Evolutionary conservation across 306 rosid genomes (phyloP).

Genomic region (Macrotyloma uniflorum): DNA sequence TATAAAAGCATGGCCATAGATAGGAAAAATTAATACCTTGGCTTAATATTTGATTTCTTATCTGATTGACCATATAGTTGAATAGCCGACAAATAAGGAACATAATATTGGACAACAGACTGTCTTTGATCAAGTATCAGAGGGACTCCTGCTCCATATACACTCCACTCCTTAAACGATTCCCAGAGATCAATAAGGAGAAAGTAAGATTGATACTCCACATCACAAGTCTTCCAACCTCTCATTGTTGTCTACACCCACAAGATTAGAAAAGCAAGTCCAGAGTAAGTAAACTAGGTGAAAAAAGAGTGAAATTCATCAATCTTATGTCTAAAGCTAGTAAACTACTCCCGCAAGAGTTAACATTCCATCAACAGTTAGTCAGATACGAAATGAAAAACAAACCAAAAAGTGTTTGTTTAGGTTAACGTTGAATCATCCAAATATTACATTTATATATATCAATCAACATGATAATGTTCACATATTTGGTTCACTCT

Average conservation of each 20-base stretch:
- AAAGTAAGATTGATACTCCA: conserved; percentile 78
- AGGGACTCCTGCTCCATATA: conserved; percentile 94
- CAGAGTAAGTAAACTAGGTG: neutral
- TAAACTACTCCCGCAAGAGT: conserved; percentile 1
- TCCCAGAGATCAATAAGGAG: conserved; percentile 84
- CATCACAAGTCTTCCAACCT: conserved; percentile 78
- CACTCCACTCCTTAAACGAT: conserved; percentile 92
- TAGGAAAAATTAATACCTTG: conserved; percentile 56
- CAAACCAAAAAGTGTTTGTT: neutral
- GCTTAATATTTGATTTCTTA: conserved; percentile 49
- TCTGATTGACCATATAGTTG: conserved; percentile 73
- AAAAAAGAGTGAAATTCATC: neutral
- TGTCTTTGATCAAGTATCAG: conserved; percentile 68
- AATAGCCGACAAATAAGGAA: conserved; percentile 89
- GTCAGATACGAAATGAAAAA: neutral
- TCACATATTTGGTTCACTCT: neutral
- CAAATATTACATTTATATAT: neutral
- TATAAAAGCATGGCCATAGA: neutral
- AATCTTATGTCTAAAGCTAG: conserved; percentile 19
- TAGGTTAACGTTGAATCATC: neutral
- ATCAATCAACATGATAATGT: neutral
- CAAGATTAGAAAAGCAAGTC: conserved; percentile 35
- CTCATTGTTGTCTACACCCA: conserved; percentile 74
- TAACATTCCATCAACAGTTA: neutral
- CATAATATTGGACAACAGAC: conserved; percentile 85